These are phyloP conservation scores for Tuctoria greenei DNA, from an alignment of 176 grass and related monocot genomes.

Conservation along the genomic window DNA sequence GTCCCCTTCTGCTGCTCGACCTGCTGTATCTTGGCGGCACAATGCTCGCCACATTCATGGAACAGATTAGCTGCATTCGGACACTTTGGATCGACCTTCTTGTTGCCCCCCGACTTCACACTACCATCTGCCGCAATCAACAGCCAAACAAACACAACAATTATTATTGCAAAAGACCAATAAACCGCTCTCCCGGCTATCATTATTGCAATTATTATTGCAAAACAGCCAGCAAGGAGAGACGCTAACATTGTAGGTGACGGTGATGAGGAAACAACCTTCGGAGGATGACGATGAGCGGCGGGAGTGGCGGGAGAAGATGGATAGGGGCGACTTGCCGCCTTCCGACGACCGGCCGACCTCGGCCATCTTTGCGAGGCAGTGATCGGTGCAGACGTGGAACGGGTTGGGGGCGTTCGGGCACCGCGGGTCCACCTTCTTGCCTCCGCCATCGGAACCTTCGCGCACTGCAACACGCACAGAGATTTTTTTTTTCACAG, in stretches of 20 bases:
- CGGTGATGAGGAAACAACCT: constrained; percentile 35
- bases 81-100: constrained; percentile 59
- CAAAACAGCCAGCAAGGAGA: background rate
- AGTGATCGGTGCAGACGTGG: constrained; percentile 73
- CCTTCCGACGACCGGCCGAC: constrained; percentile 43
- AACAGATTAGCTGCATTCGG: constrained; percentile 63
- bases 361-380: constrained; percentile 49
- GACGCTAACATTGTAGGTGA: background rate
- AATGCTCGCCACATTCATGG: constrained; percentile 69
- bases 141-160: background rate
- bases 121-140: constrained; percentile 38
- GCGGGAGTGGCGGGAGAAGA: constrained; percentile 53
- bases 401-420: constrained; percentile 75
- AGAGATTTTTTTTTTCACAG: background rate
- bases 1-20: constrained; percentile 30
- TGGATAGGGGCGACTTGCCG: constrained; percentile 42
- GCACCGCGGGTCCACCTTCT: constrained; percentile 76
- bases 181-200: background rate
- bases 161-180: background rate
- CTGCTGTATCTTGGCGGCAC: constrained; percentile 46
- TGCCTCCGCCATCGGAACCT: constrained; percentile 39
- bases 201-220: background rate
- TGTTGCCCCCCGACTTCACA: constrained; percentile 29
- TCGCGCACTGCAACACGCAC: constrained; percentile 49
- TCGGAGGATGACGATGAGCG: constrained; percentile 54